These are phyloP conservation scores for Hyaloscypha finlandica DNA, from an alignment of 495 filamentous ascomycete genomes.

Conservation along the genomic window DNA sequence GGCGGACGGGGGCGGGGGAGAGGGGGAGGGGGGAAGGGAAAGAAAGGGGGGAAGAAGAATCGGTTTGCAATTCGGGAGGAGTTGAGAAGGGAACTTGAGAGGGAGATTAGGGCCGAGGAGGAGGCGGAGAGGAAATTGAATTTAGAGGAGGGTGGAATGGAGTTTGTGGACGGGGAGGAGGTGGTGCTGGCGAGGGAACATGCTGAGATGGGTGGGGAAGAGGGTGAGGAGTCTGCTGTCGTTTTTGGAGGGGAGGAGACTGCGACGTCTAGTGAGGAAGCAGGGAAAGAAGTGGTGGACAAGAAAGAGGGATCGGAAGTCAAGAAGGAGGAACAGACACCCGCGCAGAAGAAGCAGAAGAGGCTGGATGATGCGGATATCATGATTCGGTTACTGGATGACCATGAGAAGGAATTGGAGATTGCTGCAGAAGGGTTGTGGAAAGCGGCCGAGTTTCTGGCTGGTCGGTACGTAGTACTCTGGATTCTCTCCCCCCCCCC, in stretches of 20 bases:
- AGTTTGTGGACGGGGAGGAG: neutral
- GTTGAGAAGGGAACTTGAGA: neutral
- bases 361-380: neutral
- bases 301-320: neutral
- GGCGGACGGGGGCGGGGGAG: neutral
- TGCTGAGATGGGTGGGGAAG: neutral
- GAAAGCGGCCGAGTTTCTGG: constrained; percentile 39
- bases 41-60: neutral
- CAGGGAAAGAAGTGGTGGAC: neutral
- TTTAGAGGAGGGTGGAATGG: neutral
- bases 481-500: neutral
- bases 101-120: neutral
- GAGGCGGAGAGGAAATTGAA: neutral
- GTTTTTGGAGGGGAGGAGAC: neutral
- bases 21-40: neutral
- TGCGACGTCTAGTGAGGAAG: too few species aligned
- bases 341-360: neutral
- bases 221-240: neutral
- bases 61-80: neutral
- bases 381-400: neutral
- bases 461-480: constrained; percentile 46
- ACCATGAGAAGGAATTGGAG: constrained; percentile 17
- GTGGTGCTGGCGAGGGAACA: neutral
- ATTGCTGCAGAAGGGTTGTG: constrained; percentile 18
- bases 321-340: neutral